phyloP scores from a whole-genome alignment of 768 basidiomycete genomes.

The Trichaptum fuscoviolaceum region DNA sequence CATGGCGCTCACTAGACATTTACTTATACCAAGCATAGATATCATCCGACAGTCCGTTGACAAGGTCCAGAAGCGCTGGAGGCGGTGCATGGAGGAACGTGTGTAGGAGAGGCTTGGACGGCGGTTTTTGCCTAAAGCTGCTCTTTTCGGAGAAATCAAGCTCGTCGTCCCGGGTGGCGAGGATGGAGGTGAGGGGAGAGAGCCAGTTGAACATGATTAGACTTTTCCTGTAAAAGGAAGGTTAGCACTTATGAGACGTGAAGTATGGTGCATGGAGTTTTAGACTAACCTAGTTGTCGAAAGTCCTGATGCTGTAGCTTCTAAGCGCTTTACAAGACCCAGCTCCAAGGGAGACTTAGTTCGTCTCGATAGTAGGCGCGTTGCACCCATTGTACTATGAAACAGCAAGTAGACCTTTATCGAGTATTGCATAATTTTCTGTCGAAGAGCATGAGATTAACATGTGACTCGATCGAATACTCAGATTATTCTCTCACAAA shows the following conservation, averaged over 20 bases:
- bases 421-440: slow-evolving; percentile 89
- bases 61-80: slow-evolving; percentile 73
- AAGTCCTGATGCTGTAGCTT: slow-evolving; percentile 58
- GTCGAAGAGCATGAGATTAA: slow-evolving; percentile 9
- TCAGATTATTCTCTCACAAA: slow-evolving; percentile 53
- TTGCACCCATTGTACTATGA: slow-evolving; percentile 48
- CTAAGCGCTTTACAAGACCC: slow-evolving; percentile 53
- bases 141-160: neutral
- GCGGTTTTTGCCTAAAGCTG: slow-evolving; percentile 7
- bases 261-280: neutral
- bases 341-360: slow-evolving; percentile 48
- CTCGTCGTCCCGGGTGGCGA: slow-evolving; percentile 29
- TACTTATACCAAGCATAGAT: slow-evolving; percentile 61
- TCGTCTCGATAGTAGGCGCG: slow-evolving; percentile 41
- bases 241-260: slow-evolving; percentile 5
- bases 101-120: slow-evolving; percentile 59
- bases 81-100: slow-evolving; percentile 76
- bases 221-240: slow-evolving; percentile 51
- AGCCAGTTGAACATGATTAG: slow-evolving; percentile 85
- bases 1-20: neutral
- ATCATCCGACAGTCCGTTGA: slow-evolving; percentile 73
- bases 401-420: slow-evolving; percentile 69
- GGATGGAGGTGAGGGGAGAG: slow-evolving; percentile 63
- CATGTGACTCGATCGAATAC: slow-evolving; percentile 4
- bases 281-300: slow-evolving; percentile 63